A percentile compares a stretch with the other conserved stretches of the same genome.
These are phyloP conservation scores for Periglandula ipomoeae DNA, from an alignment of 2,329 filamentous ascomycete species.

Conservation along the genomic window DNA sequence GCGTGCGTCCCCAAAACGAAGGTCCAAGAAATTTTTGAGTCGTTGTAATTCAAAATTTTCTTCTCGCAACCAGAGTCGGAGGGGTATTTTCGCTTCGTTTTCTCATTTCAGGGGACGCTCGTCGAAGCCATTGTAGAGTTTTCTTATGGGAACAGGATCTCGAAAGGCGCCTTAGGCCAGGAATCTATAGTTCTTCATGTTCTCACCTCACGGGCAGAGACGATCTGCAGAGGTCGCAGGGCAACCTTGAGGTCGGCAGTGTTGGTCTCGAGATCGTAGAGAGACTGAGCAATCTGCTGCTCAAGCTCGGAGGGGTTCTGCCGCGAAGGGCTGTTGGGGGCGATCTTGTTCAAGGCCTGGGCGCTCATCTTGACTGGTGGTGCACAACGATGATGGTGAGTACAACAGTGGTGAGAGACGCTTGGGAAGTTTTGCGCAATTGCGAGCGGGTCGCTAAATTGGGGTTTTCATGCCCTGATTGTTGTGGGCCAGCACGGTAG, in stretches of 20 bases:
- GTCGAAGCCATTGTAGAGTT: slow-evolving; percentile 25
- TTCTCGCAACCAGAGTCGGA: slow-evolving; percentile 9
- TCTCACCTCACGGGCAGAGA: slow-evolving; percentile 99
- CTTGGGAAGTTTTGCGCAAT: slow-evolving; percentile 22
- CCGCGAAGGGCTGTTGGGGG: slow-evolving; percentile 91
- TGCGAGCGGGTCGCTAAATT: slow-evolving; percentile 26
- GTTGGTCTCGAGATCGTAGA: slow-evolving; percentile 99
- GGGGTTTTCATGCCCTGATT: slow-evolving; percentile 31
- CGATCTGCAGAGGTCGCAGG: slow-evolving; percentile 96
- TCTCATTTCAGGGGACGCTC: slow-evolving; percentile 10
- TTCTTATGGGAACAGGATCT: slow-evolving; percentile 35
- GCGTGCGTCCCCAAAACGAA: slow-evolving; percentile 17
- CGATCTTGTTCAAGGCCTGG: slow-evolving; percentile 94
- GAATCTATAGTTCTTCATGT: slow-evolving; percentile 22
- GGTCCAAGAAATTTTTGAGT: slow-evolving; percentile 12
- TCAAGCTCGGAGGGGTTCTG: slow-evolving; percentile 96
- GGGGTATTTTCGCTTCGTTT: not conserved
- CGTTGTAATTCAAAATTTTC: not conserved
- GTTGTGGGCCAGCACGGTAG: no score
- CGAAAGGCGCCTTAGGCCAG: slow-evolving; percentile 14
- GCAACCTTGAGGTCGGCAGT: slow-evolving; percentile 94
- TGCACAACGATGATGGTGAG: slow-evolving; percentile 24
- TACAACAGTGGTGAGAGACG: slow-evolving; percentile 17
- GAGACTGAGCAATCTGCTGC: slow-evolving; percentile 90
- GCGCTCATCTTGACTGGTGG: slow-evolving; percentile 49